Evolutionary conservation across 2,329 filamentous ascomycete species (phyloP).

Genomic region (Alternaria incomplexa): DNA sequence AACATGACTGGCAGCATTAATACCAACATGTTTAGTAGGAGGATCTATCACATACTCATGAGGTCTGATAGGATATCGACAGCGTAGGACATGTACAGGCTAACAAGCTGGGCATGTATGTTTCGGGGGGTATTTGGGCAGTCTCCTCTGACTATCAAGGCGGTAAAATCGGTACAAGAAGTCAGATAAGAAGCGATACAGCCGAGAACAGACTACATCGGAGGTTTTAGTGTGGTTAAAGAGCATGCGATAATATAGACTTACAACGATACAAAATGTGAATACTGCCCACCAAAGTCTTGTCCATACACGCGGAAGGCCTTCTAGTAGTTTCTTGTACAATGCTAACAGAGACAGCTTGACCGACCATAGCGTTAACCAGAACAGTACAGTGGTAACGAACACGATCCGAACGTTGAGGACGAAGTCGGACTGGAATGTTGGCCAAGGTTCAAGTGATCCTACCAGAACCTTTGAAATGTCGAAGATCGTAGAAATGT

Average conservation of each 20-base stretch:
- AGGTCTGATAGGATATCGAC: conserved; percentile 45
- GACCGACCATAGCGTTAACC: conserved; percentile 48
- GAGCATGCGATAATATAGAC: not conserved
- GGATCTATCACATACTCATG: conserved; percentile 29
- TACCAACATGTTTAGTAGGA: not conserved
- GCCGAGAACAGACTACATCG: conserved; percentile 41
- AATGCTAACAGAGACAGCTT: conserved; percentile 50
- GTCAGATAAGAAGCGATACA: conserved; percentile 33
- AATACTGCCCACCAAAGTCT: conserved; percentile 47
- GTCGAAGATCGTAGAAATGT: conserved; percentile 39
- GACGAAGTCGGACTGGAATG: conserved; percentile 35
- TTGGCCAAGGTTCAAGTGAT: conserved; percentile 27
- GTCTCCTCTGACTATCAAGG: conserved; percentile 40
- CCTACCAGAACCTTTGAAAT: conserved; percentile 30
- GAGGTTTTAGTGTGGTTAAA: not conserved
- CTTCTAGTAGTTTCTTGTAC: conserved; percentile 45
- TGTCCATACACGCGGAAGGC: conserved; percentile 33
- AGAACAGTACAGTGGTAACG: conserved; percentile 46
- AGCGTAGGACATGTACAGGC: conserved; percentile 42
- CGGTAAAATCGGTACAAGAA: conserved; percentile 40
- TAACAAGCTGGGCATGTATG: conserved; percentile 34
- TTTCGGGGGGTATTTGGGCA: conserved; percentile 35
- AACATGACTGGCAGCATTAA: conserved; percentile 41
- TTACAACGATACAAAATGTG: conserved; percentile 42
- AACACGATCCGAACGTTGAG: conserved; percentile 48